Base-by-base conservation (phyloP, 2,329 filamentous ascomycete genomes). In the Venturia asperata region DNA sequence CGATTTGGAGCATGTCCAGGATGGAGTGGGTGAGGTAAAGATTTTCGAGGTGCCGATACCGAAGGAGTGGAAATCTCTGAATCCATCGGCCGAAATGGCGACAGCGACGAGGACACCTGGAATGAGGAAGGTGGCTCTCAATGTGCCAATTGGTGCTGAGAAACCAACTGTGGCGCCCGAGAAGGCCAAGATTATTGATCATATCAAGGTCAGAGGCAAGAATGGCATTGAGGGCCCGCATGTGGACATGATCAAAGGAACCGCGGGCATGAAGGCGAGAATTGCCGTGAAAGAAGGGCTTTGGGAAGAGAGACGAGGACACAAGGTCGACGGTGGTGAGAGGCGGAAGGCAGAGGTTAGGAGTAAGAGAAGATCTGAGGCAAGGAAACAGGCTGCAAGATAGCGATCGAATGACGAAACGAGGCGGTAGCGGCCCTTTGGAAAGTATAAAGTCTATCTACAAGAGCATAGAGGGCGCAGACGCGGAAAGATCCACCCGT, bases 251-350 rank as follows among this genome's bases (percentile, higher is more conserved):
- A 62, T 52, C 5, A 62, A 62, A 24, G 56, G 42, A 41, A 78
- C 78, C 42, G 76, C 78, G 66, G 83, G 85, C 0, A 78, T 80
- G 49, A 86, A 85, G 10, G 90, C 87, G 13, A 80, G 82, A 63
- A 82, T 97, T 70, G 81, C 82, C 68, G 83, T 90, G 27, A 85
- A 87, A 65, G 92, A 97, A 75, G 92, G 93, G 11, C 88, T 97
- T 81, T 97, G 93, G 94, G 93, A 97, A 80, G 82, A 92, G 72
- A 87, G 84, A 74, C 84, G 87, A 71, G 93, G 94, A 37, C 86
- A 86, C 72, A 97, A 97, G 87, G 87, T 99, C 70, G 92, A 97
- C 77, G 94, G 94, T 73, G 94, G 94, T 82, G 94, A 99, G 82
- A 87, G 94, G 76, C 85, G 94, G 77, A 87, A 85, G 75, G 90